phyloP scores from a whole-genome alignment of 192 early-diverging fungal genomes.

The Spizellomyces sp. region DNA sequence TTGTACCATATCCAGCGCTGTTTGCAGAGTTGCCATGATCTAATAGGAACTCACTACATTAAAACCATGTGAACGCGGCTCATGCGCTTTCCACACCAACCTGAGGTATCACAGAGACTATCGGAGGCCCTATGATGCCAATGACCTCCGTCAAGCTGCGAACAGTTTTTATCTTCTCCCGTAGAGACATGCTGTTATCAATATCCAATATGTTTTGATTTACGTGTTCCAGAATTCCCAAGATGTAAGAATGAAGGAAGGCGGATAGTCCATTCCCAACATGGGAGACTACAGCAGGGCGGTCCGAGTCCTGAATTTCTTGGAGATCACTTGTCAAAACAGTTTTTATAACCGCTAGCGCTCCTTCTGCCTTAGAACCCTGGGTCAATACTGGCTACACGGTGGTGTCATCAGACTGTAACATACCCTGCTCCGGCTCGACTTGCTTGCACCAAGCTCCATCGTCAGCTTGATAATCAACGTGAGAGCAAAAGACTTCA shows the following conservation, averaged over 20 bases:
- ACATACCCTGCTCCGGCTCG: too few relatives aligned
- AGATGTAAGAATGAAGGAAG: slow-evolving; percentile 39
- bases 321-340: too few relatives aligned
- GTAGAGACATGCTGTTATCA: background rate
- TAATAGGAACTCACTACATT: background rate
- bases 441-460: slow-evolving; percentile 34
- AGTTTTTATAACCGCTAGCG: slow-evolving; percentile 18
- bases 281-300: too few relatives aligned
- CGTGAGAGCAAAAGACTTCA: slow-evolving; percentile 22
- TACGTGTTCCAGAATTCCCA: slow-evolving; percentile 39
- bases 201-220: slow-evolving; percentile 35
- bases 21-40: slow-evolving; percentile 49
- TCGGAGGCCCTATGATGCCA: slow-evolving; percentile 28
- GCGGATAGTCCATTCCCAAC: background rate
- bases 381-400: too few relatives aligned
- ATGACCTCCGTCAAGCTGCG: slow-evolving; percentile 37
- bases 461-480: slow-evolving; percentile 35
- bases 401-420: too few relatives aligned
- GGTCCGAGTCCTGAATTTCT: too few relatives aligned
- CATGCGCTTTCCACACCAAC: slow-evolving; percentile 2
- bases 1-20: slow-evolving; percentile 30
- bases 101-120: slow-evolving; percentile 39
- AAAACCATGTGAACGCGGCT: too few relatives aligned
- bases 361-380: slow-evolving; percentile 27
- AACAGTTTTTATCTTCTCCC: slow-evolving; percentile 31